Conservation (phyloP, 2,329 filamentous ascomycete species). For the Claviceps monticola region DNA sequence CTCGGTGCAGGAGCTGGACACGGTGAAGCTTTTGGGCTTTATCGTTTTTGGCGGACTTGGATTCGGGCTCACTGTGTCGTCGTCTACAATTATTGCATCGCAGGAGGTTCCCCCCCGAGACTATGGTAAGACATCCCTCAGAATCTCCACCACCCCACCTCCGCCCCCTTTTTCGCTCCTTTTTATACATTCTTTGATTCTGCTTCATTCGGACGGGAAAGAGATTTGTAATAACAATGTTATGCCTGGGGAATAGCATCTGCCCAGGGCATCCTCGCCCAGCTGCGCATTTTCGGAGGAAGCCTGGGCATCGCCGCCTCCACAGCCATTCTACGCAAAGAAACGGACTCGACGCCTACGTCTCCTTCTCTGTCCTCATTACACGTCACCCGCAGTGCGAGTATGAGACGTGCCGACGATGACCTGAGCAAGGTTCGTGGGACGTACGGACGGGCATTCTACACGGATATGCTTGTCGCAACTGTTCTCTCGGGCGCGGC, state of each 20-base stretch:
- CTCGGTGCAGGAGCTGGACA: slow-evolving; percentile 15
- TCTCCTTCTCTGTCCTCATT: not conserved
- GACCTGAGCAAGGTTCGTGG: slow-evolving; percentile 11
- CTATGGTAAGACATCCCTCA: slow-evolving; percentile 24
- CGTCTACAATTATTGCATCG: slow-evolving; percentile 31
- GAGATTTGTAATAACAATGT: no score
- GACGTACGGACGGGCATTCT: slow-evolving; percentile 31
- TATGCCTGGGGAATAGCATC: slow-evolving; percentile 22
- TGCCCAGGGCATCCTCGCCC: slow-evolving; percentile 38
- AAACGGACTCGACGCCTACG: slow-evolving; percentile 7
- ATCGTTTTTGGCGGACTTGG: slow-evolving; percentile 38
- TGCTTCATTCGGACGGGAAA: no score
- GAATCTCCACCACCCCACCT: no score
- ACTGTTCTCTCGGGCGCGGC: slow-evolving; percentile 26
- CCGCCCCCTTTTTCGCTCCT: no score
- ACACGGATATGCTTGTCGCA: slow-evolving; percentile 32
- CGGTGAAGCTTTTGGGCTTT: slow-evolving; percentile 34
- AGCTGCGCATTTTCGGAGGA: slow-evolving; percentile 37
- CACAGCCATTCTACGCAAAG: slow-evolving; percentile 28
- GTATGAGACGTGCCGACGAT: slow-evolving; percentile 14
- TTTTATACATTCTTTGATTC: no score
- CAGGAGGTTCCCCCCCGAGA: slow-evolving; percentile 29
- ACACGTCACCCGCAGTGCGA: not conserved
- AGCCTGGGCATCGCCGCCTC: slow-evolving; percentile 41
- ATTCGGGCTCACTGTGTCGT: slow-evolving; percentile 34